Evolutionary conservation across 306 rosid genomes (phyloP), one percentile per base, ranked within the genome.

Genomic region (Glycine tomentella): DNA sequence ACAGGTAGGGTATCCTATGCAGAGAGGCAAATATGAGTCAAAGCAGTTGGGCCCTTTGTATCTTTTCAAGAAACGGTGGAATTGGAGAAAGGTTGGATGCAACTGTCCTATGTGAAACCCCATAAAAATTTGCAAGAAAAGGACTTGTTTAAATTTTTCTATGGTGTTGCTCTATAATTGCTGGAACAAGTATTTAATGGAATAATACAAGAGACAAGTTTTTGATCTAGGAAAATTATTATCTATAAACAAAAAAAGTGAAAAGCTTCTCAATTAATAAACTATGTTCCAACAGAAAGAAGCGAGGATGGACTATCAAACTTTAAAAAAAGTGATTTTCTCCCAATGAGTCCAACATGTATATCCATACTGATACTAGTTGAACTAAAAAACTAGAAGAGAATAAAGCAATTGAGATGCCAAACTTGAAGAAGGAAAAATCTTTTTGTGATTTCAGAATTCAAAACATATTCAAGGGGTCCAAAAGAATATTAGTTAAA

Each of bases 1-100:
- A 82, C 84, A 87, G 16, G 82, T 77, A 73, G 86, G 81, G 88
- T 77, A 85, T 33, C 84, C 86, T 71, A 71, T 75, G 77, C 48
- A 74, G 8, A 63, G 84, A 61, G 72, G 75, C 81, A 34, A 49
- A 33, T 8, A 78, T 57, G 66, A 79, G 85, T 85, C 88, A 83
- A 87, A 67, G 80, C 17, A 82, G 71, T 72, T 80, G 88, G 88
- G 81, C 88, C 89, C 84, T 80, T 56, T 72, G 61, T 74, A 66
- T 85, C 76, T 72, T 80, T 85, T 48, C 87, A 87, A 85, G 85
- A 82, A 82, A 76, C 79, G 69, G 83, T 82, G 87, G 56, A 82
- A 84, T 65, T 65, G 72, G 64, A 44, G 59, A 75, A 57, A 78
- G 55, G 77, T 80, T 79, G 75, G 78, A 75, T 59, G 76, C 53